These are phyloP conservation scores for Puccinia hordei DNA, from an alignment of 1,284 basidiomycete genomes.

Conservation along the genomic window DNA sequence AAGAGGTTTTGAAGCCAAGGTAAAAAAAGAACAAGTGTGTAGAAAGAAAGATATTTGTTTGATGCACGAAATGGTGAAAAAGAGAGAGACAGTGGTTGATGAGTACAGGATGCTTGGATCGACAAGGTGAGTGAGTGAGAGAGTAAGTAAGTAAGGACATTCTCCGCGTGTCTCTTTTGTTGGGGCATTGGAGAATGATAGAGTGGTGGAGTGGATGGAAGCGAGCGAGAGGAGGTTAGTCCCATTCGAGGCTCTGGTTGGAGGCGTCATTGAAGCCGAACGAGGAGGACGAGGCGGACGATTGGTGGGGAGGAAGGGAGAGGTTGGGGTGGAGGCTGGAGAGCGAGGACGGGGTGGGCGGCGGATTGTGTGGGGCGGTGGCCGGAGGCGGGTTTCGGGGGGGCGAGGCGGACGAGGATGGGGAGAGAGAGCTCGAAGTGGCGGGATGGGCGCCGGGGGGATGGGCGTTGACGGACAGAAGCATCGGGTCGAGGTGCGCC, in stretches of 20 bases:
- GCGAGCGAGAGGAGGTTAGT: not conserved
- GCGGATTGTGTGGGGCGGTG: not conserved
- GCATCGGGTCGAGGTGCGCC: slow-evolving; percentile 72
- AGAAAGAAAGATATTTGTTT: too few species aligned
- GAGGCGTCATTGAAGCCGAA: not conserved
- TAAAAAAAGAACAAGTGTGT: too few species aligned
- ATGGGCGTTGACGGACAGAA: slow-evolving; percentile 58
- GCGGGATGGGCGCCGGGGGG: too few species aligned
- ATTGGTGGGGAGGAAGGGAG: not conserved
- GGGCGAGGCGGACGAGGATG: not conserved
- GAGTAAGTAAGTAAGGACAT: too few species aligned
- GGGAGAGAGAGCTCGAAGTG: not conserved
- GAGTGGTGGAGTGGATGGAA: too few species aligned
- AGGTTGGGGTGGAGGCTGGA: too few species aligned
- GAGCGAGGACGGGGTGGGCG: too few species aligned
- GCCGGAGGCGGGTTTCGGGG: not conserved
- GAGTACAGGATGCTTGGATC: too few species aligned
- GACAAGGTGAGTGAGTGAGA: too few species aligned
- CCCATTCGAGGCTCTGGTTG: not conserved
- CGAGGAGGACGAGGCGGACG: not conserved
- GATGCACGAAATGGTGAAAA: not conserved
- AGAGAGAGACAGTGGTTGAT: not conserved
- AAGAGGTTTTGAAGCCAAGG: too few species aligned
- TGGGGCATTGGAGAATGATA: too few species aligned
- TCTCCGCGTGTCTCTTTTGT: too few species aligned